Percentiles rank a stretch among this genome's conserved stretches.
Conservation (phyloP, 768 basidiomycete species). For the Mycena vitilis region DNA sequence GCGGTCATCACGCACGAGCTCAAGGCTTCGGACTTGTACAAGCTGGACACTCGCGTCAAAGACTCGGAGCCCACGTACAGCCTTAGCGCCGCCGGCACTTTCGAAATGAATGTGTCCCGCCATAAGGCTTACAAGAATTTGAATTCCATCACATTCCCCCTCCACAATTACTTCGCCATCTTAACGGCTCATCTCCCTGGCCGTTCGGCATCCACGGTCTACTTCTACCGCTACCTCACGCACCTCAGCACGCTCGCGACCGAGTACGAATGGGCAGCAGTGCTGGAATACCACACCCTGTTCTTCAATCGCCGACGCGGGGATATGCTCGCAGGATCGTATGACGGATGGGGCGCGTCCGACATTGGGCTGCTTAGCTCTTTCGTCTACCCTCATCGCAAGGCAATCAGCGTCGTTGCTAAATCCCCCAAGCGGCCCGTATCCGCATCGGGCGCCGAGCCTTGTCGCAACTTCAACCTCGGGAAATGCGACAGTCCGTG, state of each 20-base stretch:
- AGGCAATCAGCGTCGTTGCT: no score
- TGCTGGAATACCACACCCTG: constrained; percentile 13
- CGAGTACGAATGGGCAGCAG: constrained; percentile 5
- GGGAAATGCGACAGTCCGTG: not conserved
- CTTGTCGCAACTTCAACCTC: not conserved
- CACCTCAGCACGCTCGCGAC: not conserved
- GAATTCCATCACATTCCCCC: constrained; percentile 11
- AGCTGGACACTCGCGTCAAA: constrained; percentile 27
- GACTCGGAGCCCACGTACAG: not conserved
- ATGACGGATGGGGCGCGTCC: no score
- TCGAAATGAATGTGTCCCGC: no score
- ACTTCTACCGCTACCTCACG: not conserved
- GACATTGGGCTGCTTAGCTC: no score
- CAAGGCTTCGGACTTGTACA: constrained; percentile 35
- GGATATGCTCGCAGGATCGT: no score
- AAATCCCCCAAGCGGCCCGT: no score
- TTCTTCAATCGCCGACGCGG: constrained; percentile 25
- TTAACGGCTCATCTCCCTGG: not conserved
- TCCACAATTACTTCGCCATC: constrained; percentile 19
- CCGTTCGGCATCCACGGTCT: not conserved
- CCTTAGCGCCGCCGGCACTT: constrained; percentile 9
- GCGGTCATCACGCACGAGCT: constrained; percentile 33
- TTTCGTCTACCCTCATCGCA: no score
- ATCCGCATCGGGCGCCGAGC: no score
- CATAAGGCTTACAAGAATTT: constrained; percentile 19